These are phyloP conservation scores for Tetrahymena elliotti DNA, from an alignment of 73 alveolate genomes.

Conservation along the genomic window DNA sequence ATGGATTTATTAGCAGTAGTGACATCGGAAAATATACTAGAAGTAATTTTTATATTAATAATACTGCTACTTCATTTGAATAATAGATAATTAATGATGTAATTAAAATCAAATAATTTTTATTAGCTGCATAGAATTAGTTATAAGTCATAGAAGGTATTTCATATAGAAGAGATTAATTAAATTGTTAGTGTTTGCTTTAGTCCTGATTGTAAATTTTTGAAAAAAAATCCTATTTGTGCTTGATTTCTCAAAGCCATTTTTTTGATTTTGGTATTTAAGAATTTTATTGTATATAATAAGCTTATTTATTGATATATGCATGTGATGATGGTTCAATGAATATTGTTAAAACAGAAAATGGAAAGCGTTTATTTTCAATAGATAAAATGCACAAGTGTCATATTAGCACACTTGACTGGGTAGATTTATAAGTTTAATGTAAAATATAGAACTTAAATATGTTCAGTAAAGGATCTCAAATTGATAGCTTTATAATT, in stretches of 20 bases:
- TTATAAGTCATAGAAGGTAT: background rate
- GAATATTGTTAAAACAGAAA: background rate
- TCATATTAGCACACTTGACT: background rate
- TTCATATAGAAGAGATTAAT: background rate
- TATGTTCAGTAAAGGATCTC: background rate
- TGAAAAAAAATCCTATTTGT: too few relatives aligned
- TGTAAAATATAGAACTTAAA: background rate
- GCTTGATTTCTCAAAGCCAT: background rate
- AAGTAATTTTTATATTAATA: background rate
- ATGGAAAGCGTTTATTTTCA: background rate
- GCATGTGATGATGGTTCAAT: background rate
- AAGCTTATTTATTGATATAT: background rate
- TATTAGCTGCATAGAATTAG: background rate
- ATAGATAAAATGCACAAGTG: background rate
- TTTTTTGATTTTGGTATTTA: background rate
- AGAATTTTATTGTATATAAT: background rate
- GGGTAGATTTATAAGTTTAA: background rate
- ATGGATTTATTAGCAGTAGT: background rate
- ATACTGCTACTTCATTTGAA: too few relatives aligned
- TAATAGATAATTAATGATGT: too few relatives aligned
- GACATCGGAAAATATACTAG: background rate
- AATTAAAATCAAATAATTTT: too few relatives aligned
- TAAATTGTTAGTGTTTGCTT: background rate
- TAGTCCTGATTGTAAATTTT: background rate
- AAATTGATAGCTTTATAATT: background rate